phyloP scores from a whole-genome alignment of 2,329 filamentous ascomycete species.

The Fusarium chlamydosporum region DNA sequence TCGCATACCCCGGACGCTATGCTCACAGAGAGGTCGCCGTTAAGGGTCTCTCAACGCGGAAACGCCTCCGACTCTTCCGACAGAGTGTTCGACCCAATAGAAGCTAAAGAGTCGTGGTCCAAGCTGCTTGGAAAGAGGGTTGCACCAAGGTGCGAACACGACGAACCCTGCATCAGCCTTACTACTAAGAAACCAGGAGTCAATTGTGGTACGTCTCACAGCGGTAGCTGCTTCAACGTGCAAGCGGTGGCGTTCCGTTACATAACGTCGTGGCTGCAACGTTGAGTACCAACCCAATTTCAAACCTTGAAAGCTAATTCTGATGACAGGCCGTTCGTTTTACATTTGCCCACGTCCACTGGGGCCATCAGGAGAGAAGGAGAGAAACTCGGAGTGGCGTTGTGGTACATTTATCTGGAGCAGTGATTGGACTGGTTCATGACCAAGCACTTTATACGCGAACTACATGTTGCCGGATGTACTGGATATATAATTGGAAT shows the following conservation, averaged over 20 bases:
- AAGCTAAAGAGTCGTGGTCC: conserved; percentile 85
- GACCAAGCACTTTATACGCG: not conserved
- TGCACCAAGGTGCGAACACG: conserved; percentile 86
- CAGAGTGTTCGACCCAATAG: conserved; percentile 75
- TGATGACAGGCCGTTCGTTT: conserved; percentile 68
- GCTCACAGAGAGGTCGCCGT: conserved; percentile 4
- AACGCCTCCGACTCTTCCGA: conserved; percentile 47
- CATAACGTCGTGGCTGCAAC: conserved; percentile 19
- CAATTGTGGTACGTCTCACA: conserved; percentile 73
- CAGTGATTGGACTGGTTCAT: conserved; percentile 66
- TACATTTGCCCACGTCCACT: conserved; percentile 79
- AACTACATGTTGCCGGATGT: not conserved
- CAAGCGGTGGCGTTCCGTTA: conserved; percentile 25
- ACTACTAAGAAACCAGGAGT: conserved; percentile 90
- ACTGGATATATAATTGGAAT: not conserved
- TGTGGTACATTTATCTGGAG: conserved; percentile 87
- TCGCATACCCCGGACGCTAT: conserved; percentile 1
- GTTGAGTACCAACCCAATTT: conserved; percentile 5
- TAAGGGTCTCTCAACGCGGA: conserved; percentile 10
- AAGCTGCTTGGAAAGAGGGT: conserved; percentile 83
- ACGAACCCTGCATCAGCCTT: conserved; percentile 86
- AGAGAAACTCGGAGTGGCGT: conserved; percentile 86
- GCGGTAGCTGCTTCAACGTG: conserved; percentile 15
- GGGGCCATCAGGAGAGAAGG: conserved; percentile 87
- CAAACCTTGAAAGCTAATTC: conserved; percentile 36